Conservation (phyloP, 169 alveolate species). For the Plasmodium adleri region DNA sequence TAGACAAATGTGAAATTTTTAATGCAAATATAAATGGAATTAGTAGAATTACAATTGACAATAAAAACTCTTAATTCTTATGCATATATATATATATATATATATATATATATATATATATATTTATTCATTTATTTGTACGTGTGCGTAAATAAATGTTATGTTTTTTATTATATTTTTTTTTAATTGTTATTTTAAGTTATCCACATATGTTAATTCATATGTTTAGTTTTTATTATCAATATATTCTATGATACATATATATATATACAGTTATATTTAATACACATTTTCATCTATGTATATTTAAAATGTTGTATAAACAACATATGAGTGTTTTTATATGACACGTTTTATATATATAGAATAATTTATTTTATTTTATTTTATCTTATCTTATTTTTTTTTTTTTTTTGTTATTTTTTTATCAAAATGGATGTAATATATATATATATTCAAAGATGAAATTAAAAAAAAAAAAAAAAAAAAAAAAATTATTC, state of each 20-base stretch:
- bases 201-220: background rate
- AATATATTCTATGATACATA: background rate
- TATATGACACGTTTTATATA: too few relatives aligned
- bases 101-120: background rate
- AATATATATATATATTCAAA: background rate
- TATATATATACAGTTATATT: background rate
- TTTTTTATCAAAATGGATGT: conserved; percentile 1
- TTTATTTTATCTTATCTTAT: background rate
- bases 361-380: background rate
- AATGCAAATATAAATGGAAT: conserved; percentile 73
- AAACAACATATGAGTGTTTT: too few relatives aligned
- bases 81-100: background rate
- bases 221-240: background rate
- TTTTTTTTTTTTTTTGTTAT: conserved; percentile 13
- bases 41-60: conserved; percentile 66
- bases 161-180: too few relatives aligned
- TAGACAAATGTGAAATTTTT: conserved; percentile 63
- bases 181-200: background rate
- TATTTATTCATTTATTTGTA: background rate
- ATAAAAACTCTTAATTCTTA: conserved; percentile 18
- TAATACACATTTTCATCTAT: too few relatives aligned
- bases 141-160: too few relatives aligned
- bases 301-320: too few relatives aligned
- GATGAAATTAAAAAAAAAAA: background rate
- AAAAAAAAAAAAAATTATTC: background rate